A percentile compares a stretch with the other conserved stretches of the same genome.
phyloP scores from a whole-genome alignment of 2,329 filamentous ascomycete genomes.

The Leptosphaerulina australis region DNA sequence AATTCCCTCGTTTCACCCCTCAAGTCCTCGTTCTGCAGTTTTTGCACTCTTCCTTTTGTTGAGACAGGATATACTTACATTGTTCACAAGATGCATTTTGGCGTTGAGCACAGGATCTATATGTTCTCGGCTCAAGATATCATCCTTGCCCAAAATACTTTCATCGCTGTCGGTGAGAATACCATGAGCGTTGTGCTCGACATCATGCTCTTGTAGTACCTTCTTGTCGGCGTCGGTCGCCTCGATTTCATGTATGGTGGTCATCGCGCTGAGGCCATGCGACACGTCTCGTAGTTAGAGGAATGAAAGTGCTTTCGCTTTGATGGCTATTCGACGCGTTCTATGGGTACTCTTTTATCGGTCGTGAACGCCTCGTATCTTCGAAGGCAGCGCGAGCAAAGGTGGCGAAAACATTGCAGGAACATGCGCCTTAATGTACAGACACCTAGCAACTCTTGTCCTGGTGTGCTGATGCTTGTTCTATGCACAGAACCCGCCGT shows the following conservation, averaged over 20 bases:
- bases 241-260: conserved; percentile 2
- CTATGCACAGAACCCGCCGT: conserved; percentile 4
- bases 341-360: not conserved
- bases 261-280: not conserved
- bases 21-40: not conserved
- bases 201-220: conserved; percentile 13
- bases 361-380: no score
- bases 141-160: conserved; percentile 46
- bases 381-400: no score
- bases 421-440: conserved; percentile 8
- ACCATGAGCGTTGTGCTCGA: conserved; percentile 11
- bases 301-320: not conserved
- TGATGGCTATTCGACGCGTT: not conserved
- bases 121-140: conserved; percentile 64
- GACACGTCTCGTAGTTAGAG: not conserved
- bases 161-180: conserved; percentile 12
- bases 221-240: conserved; percentile 7
- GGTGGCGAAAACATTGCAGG: conserved; percentile 2
- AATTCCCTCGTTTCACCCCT: no score
- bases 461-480: conserved; percentile 8
- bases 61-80: conserved; percentile 53
- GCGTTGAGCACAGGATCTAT: conserved; percentile 66
- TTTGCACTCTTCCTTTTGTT: not conserved
- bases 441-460: not conserved
- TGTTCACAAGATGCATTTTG: conserved; percentile 73